Evolutionary conservation across 2,329 filamentous ascomycete genomes (phyloP).

Genomic region (Ceratocystis harringtonii): DNA sequence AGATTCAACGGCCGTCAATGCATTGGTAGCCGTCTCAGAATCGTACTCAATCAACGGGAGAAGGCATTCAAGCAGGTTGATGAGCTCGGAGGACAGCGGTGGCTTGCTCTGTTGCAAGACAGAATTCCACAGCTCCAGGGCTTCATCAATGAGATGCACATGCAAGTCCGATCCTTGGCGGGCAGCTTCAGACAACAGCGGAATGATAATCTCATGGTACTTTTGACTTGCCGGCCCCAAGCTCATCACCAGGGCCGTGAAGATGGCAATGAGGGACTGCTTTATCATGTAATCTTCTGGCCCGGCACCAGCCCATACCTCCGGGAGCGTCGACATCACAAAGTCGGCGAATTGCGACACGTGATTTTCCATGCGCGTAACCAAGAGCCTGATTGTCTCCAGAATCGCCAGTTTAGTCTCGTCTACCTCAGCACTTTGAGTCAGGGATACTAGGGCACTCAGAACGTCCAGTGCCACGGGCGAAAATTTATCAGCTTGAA

Average conservation of each 20-base stretch:
- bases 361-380: conserved; percentile 65
- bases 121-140: conserved; percentile 73
- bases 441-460: conserved; percentile 57
- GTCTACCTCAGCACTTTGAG: conserved; percentile 62
- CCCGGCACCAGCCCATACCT: conserved; percentile 70
- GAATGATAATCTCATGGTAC: conserved; percentile 68
- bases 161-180: conserved; percentile 60
- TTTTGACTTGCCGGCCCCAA: conserved; percentile 64
- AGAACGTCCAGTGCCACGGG: conserved; percentile 65
- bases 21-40: conserved; percentile 45
- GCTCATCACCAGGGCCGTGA: conserved; percentile 70
- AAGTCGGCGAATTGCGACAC: conserved; percentile 56
- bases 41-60: conserved; percentile 54
- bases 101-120: conserved; percentile 52
- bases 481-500: conserved; percentile 56
- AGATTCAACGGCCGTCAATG: conserved; percentile 50
- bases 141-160: conserved; percentile 79
- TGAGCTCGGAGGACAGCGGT: conserved; percentile 46
- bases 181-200: conserved; percentile 66
- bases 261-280: conserved; percentile 75
- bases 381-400: conserved; percentile 68
- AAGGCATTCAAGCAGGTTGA: conserved; percentile 45
- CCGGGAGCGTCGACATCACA: conserved; percentile 65
- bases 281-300: conserved; percentile 80
- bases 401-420: conserved; percentile 86